phyloP scores from a whole-genome alignment of 140 eudicot species.

The Ambrosia hybrid region DNA sequence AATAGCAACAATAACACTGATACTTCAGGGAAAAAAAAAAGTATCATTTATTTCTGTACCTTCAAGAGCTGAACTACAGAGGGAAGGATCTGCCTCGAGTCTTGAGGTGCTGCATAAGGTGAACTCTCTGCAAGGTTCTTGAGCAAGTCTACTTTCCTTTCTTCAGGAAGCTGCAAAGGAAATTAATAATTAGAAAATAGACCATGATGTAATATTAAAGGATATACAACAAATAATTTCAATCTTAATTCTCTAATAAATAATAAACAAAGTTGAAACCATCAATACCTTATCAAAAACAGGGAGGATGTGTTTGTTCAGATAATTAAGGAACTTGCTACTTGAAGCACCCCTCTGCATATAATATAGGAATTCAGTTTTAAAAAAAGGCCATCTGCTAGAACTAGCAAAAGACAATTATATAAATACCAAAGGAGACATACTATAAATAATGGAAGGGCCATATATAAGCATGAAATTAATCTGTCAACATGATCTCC shows the following conservation, averaged over 20 bases:
- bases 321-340: constrained; percentile 80
- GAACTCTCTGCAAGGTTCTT: constrained; percentile 92
- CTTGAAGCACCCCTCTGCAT: constrained; percentile 95
- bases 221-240: not conserved
- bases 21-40: not conserved
- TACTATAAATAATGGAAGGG: constrained; percentile 85
- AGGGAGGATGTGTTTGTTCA: constrained; percentile 83
- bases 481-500: constrained; percentile 86
- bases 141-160: constrained; percentile 75
- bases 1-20: not conserved
- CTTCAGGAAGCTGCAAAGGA: constrained; percentile 72
- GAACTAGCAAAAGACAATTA: not conserved
- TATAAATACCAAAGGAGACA: constrained; percentile 9
- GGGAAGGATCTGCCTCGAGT: constrained; percentile 89
- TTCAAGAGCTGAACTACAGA: constrained; percentile 72
- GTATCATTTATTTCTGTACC: constrained; percentile 32
- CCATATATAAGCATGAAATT: constrained; percentile 86
- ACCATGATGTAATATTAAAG: not conserved
- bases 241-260: not conserved
- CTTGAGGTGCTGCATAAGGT: constrained; percentile 75
- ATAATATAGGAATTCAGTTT: constrained; percentile 20
- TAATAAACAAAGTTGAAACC: constrained; percentile 10
- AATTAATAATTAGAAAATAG: constrained; percentile 1
- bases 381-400: constrained; percentile 5
- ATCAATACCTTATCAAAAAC: constrained; percentile 74